Evolutionary conservation across 495 filamentous ascomycete genomes (phyloP), one percentile per base, ranked within the genome.

Genomic region (Daldinia bambusicola): DNA sequence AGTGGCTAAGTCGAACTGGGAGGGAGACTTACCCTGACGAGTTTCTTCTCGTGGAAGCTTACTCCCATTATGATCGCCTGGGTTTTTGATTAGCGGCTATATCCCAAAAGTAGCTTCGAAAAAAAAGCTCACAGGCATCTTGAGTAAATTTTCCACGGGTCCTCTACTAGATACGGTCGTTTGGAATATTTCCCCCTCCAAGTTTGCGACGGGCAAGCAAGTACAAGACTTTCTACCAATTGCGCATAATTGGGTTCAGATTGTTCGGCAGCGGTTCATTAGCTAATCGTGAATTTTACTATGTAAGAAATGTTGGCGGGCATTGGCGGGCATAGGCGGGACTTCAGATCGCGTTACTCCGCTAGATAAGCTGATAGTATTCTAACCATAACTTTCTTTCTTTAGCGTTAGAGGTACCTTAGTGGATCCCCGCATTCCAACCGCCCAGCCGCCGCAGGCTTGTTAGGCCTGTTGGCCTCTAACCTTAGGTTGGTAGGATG

Each of bases 51-150:
- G 71, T 88, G 82, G 87, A 98, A 97, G 83, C 90, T 93, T 79
- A 90, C 83, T 71, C 92, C 91, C 67, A 95, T 87, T 68, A 99
- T 90, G 83, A 93, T 89, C 77, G 95, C 92, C 95, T 91, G 63
- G 13, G 13, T 26, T 26, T 56, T 56, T 26, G 18, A 38, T 74
- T 55, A 74, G 50, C 6, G 51, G 30, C 13, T 61, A 18, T 10
- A 50, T 12, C 22, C 10, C 7, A n/a, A 61, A 18, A 1, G 36
- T 32, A 32, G 31, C 12, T 36, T 4, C 0, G 10, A 14, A 22
- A 3, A 22, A 14, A 22, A 3, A 22, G n/a, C 66, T 66, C 20
- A 73, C 70, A 3, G 26, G 26, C 70, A 73, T 73, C 62, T 69
- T 73, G 70, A 43, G 61, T 62, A 57, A 69, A 52, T 2, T 62